A percentile compares a stretch with the other conserved stretches of the same genome.
These are phyloP conservation scores for Cardiospermum halicacabum DNA, from an alignment of 345 rosid species.

Conservation along the genomic window DNA sequence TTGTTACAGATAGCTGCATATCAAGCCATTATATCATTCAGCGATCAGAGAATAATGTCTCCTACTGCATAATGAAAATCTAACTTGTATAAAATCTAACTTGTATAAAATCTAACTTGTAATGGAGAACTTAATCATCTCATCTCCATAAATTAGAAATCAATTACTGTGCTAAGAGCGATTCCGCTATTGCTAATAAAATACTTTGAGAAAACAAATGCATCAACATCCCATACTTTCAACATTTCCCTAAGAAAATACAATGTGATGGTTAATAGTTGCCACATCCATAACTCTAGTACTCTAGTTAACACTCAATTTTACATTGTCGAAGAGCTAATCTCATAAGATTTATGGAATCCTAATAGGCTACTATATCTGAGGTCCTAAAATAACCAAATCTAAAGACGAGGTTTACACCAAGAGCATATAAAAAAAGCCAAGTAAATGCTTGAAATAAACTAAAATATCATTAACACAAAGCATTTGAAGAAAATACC, in stretches of 20 bases:
- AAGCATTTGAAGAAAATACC: slow-evolving; percentile 30
- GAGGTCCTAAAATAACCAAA: background rate
- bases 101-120: background rate
- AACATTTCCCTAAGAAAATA: background rate
- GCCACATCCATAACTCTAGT: background rate
- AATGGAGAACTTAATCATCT: background rate
- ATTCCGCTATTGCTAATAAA: background rate
- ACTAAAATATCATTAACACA: background rate
- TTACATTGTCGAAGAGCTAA: background rate
- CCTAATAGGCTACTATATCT: background rate
- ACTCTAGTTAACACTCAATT: background rate
- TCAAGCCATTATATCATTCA: slow-evolving; percentile 13
- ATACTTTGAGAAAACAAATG: background rate
- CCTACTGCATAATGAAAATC: background rate
- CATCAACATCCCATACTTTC: background rate
- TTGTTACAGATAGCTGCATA: slow-evolving; percentile 78
- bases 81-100: background rate
- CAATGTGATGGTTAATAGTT: background rate
- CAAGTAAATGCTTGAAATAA: background rate
- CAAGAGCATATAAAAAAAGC: background rate
- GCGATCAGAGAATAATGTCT: background rate
- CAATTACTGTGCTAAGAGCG: background rate
- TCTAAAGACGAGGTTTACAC: background rate
- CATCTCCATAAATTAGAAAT: background rate
- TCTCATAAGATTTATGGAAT: background rate